These are phyloP conservation scores for Diutina mesorugosa DNA, from an alignment of 1,139 yeast species.

Conservation along the genomic window DNA sequence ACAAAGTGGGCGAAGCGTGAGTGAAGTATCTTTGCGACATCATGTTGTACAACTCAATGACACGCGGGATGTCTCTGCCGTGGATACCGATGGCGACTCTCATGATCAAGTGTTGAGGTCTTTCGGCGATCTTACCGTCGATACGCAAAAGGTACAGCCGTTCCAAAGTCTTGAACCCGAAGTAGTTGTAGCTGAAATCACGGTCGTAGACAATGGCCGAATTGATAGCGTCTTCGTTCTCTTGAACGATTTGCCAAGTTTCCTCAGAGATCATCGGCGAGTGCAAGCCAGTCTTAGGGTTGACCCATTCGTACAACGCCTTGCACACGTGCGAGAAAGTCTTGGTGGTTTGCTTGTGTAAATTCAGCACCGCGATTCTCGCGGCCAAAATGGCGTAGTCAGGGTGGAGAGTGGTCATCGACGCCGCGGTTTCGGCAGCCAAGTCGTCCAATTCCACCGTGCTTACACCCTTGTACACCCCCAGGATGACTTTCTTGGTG, in stretches of 20 bases:
- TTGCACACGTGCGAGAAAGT: conserved; percentile 71
- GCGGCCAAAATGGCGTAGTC: conserved; percentile 94
- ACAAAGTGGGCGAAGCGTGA: conserved; percentile 45
- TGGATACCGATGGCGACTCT: conserved; percentile 44
- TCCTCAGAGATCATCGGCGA: conserved; percentile 77
- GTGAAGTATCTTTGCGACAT: conserved; percentile 40
- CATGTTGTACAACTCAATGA: conserved; percentile 33
- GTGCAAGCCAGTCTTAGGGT: conserved; percentile 58
- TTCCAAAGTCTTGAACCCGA: conserved; percentile 41
- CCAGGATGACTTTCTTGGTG: conserved; percentile 80
- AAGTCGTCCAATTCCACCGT: conserved; percentile 85
- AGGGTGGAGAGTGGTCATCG: conserved; percentile 93
- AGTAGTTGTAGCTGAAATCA: conserved; percentile 34
- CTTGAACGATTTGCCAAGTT: conserved; percentile 48
- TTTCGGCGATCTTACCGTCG: conserved; percentile 25
- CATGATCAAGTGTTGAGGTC: conserved; percentile 39
- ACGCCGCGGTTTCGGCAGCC: conserved; percentile 96
- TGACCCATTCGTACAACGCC: conserved; percentile 53
- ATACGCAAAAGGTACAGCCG: conserved; percentile 30
- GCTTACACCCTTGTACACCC: conserved; percentile 93
- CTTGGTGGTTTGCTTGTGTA: conserved; percentile 89
- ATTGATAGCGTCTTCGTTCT: conserved; percentile 59
- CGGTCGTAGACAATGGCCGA: conserved; percentile 73
- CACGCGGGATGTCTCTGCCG: conserved; percentile 22
- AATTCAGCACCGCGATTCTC: conserved; percentile 80